Evolutionary conservation across 257 asterid species (phyloP), one percentile per base, ranked within the genome.

Genomic region (Lavandula angustifolia): DNA sequence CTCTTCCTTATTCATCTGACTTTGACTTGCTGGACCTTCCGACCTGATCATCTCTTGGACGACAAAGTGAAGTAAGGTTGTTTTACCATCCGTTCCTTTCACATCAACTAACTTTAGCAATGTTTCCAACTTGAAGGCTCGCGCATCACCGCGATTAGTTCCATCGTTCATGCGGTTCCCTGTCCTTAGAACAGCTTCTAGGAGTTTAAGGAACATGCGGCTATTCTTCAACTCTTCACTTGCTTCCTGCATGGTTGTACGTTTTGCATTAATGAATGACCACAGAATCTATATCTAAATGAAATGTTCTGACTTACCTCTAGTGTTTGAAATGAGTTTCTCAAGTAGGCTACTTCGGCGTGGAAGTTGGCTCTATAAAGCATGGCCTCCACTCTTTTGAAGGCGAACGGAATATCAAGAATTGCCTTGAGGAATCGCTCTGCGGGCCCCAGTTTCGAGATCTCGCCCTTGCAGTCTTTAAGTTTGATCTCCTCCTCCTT

Each of bases 401-500:
- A 94, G 55, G 99, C 96, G 66, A 87, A 87, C 3, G 99, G 99
- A 48, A 88, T 74, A 73, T 84, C 95, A 3, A 94, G 95, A 64
- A 94, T 80, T 35, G 86, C 79, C 87, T 80, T 90, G 73, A 94
- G 89, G 74, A 94, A 94, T 42, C 95, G 66, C 85, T 94, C 99
- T 4, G 98, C 99, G 37, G 99, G 74, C 13, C 98, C 99, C 56
- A 90, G 66, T 66, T 75, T 88, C 34, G 92, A 79, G 79, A 62
- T 49, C 38, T 90, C 98, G 34, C 86, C 96, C 54, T 68, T 75
- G 76, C 83, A 88, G 66, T 79, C 82, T 77, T 77, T 86, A 7
- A 94, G 91, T 72, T 90, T 94, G 52, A 90, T 90, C 67, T 94
- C 99, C 81, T 94, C 99, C 82, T 94, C 98, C 73, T 88, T 90